Conservation (phyloP, 1,284 basidiomycete genomes). For the Cutaneotrichosporon sp. region DNA sequence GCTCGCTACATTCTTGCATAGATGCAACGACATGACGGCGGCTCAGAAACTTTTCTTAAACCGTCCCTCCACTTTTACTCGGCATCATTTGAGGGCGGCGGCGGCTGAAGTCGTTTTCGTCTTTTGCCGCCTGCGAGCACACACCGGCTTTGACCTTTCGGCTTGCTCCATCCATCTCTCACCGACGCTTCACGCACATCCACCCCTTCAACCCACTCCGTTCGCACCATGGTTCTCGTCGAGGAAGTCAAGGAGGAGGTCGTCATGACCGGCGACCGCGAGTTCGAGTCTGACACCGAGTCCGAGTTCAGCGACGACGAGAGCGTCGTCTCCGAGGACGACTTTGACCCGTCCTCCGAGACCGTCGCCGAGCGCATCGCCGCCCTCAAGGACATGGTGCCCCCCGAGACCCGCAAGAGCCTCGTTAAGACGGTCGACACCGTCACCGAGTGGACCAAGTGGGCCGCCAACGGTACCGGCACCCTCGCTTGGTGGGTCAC, state of each 20-base stretch:
- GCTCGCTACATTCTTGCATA: neutral
- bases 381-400: slow-evolving; percentile 91
- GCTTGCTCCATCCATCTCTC: neutral
- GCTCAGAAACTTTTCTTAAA: slow-evolving; percentile 14
- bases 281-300: slow-evolving; percentile 42
- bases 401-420: slow-evolving; percentile 76
- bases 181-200: neutral
- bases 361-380: slow-evolving; percentile 80
- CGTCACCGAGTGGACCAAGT: slow-evolving; percentile 60
- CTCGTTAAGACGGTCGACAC: slow-evolving; percentile 61
- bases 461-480: slow-evolving; percentile 58
- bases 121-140: neutral
- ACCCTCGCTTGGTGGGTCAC: slow-evolving; percentile 92
- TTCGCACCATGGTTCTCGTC: slow-evolving; percentile 40
- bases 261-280: slow-evolving; percentile 26
- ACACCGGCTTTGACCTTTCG: no score
- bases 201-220: neutral
- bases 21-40: slow-evolving; percentile 1
- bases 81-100: neutral
- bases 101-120: neutral
- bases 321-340: slow-evolving; percentile 33
- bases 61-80: neutral
- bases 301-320: slow-evolving; percentile 33
- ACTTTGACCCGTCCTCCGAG: slow-evolving; percentile 53
- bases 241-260: slow-evolving; percentile 44